phyloP scores from a whole-genome alignment of 495 filamentous ascomycete genomes.

The Poronia punctata region DNA sequence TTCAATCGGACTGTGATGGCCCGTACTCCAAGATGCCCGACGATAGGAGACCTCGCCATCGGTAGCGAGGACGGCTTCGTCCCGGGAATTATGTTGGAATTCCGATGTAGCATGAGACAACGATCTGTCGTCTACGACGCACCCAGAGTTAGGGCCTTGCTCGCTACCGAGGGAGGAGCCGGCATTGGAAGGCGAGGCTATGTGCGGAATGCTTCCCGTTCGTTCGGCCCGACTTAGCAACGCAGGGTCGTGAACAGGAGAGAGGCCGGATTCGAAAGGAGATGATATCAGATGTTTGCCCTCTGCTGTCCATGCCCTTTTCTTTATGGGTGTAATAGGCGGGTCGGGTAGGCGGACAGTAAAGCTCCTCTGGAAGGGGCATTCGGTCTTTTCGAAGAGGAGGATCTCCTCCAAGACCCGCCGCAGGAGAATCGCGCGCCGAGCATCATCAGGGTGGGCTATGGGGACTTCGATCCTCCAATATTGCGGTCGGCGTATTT shows the following conservation, averaged over 20 bases:
- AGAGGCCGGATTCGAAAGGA: slow-evolving; percentile 12
- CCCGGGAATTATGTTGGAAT: no score
- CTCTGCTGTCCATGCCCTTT: slow-evolving; percentile 62
- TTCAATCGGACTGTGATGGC: no score
- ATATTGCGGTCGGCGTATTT: slow-evolving; percentile 70
- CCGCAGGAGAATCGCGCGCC: slow-evolving; percentile 58
- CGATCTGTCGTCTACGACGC: background rate
- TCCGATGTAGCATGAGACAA: no score
- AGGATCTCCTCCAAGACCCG: slow-evolving; percentile 60
- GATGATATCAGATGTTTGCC: slow-evolving; percentile 34
- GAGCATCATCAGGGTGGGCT: slow-evolving; percentile 49
- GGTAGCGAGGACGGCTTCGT: no score
- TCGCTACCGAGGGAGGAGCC: background rate
- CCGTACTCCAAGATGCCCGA: no score
- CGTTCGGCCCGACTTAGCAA: slow-evolving; percentile 12
- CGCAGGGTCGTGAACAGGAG: slow-evolving; percentile 9
- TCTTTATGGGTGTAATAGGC: slow-evolving; percentile 56
- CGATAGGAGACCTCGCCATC: no score
- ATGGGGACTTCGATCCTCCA: slow-evolving; percentile 83
- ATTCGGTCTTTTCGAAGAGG: slow-evolving; percentile 79
- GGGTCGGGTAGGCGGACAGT: slow-evolving; percentile 67
- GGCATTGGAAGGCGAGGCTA: slow-evolving; percentile 1
- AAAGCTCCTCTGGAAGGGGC: slow-evolving; percentile 74
- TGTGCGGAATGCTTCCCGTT: slow-evolving; percentile 5
- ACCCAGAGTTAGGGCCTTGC: background rate